A percentile compares a stretch with the other conserved stretches of the same genome.
Conservation (phyloP, 2,329 filamentous ascomycete species). For the Colletotrichum sp. region DNA sequence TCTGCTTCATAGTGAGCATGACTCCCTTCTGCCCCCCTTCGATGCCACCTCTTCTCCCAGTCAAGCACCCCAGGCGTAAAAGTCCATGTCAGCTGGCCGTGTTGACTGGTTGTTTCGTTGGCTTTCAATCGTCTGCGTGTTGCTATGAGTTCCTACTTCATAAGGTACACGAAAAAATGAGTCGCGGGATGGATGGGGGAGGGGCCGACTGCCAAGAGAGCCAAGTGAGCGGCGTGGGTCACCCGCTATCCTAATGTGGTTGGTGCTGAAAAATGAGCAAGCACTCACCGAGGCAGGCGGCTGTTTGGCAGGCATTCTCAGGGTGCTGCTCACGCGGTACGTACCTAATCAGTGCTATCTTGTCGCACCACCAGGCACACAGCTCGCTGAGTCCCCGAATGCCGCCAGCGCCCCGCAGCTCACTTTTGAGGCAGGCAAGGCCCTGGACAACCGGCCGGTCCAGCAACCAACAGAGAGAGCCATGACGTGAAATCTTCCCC, state of each 20-base stretch:
- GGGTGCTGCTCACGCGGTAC: background rate
- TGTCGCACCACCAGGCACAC: background rate
- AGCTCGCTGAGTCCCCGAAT: conserved; percentile 10
- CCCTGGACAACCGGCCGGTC: conserved; percentile 9
- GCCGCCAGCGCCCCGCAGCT: conserved; percentile 17
- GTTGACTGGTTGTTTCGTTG: background rate
- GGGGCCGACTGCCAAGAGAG: background rate
- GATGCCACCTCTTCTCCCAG: background rate
- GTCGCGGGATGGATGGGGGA: background rate
- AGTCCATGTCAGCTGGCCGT: background rate
- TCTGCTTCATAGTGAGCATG: background rate
- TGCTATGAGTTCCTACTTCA: background rate
- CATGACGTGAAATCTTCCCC: conserved; percentile 16
- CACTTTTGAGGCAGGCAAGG: conserved; percentile 1
- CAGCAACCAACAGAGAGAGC: conserved; percentile 18
- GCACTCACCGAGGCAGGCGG: background rate
- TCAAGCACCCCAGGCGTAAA: background rate
- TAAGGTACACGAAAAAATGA: background rate
- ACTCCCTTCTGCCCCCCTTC: background rate
- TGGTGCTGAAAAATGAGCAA: background rate
- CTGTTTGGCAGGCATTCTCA: background rate
- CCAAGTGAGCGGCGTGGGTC: background rate
- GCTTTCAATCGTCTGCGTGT: background rate
- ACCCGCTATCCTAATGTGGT: background rate
- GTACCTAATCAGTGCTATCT: background rate